Conservation (phyloP, 805 yeast genomes). For the Priceomyces fermenticarens region DNA sequence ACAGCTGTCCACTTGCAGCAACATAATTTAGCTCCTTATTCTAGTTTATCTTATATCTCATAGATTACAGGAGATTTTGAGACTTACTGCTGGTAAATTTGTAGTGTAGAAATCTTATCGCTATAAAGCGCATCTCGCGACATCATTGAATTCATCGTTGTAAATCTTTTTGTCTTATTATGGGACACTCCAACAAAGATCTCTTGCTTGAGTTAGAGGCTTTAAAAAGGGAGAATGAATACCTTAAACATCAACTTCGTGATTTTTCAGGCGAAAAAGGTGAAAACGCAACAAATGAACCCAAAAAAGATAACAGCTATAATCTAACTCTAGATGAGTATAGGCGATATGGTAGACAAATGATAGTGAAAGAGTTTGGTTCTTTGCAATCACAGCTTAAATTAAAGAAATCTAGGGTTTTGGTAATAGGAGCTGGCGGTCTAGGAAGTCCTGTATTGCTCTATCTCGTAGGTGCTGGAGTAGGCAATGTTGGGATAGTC, state of each 20-base stretch:
- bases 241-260: slow-evolving; percentile 6
- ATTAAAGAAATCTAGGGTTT: slow-evolving; percentile 54
- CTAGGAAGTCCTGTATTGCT: slow-evolving; percentile 88
- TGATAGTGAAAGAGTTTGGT: slow-evolving; percentile 85
- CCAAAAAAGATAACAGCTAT: slow-evolving; percentile 1
- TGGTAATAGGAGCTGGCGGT: slow-evolving; percentile 96
- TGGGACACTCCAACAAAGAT: slow-evolving; percentile 9
- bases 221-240: slow-evolving; percentile 16
- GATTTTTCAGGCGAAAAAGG: not conserved
- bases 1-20: not conserved
- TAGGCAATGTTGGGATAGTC: slow-evolving; percentile 80
- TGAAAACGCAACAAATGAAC: not conserved
- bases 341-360: slow-evolving; percentile 85
- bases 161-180: not conserved
- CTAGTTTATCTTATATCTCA: not conserved
- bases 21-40: not conserved
- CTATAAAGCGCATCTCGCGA: no score
- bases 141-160: no score
- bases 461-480: slow-evolving; percentile 84
- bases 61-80: not conserved
- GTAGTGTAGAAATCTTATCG: no score
- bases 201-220: slow-evolving; percentile 19
- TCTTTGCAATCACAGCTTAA: slow-evolving; percentile 47
- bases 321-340: slow-evolving; percentile 60
- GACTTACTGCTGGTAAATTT: not conserved